Base-by-base conservation (phyloP, 2,329 filamentous ascomycete species). In the Chaetomium globosum region DNA sequence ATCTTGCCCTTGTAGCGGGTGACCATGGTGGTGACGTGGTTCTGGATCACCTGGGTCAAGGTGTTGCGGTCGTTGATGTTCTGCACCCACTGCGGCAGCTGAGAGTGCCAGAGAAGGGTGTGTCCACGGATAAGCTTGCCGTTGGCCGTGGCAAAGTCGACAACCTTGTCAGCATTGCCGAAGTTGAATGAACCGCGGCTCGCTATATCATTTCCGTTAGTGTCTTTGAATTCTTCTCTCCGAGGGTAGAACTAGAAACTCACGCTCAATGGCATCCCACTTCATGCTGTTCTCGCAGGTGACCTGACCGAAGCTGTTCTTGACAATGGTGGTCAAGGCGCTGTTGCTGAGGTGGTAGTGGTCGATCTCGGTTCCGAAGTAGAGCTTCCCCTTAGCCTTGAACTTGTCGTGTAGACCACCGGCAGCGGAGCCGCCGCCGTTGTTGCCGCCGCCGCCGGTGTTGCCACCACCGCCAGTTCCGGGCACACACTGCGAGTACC, bases 81-180 rank as follows among this genome's bases (percentile, higher is more conserved):
- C 63, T 76, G 80, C 59, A 91, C 88, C 86, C 86, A 90, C 48
- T 75, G 74, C 1, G 83, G 81, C 13, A 86, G 77, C 75, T 86
- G 83, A 33, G 79, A 82, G 78, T 89, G 82, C 87, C 87, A 90
- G 59, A 87, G 78, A 7, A 89, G 83, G 1, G 86, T 89, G 76
- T 90, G 88, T 8, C 88, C 87, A 65, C 88, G 85, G 68, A 89
- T 77, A 7, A 82, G 74, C 77, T 87, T 83, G 73, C 63, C 63
- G 59, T 65, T 65, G 39, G 52, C 23, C 5, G 9, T 7, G 12
- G 63, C 63, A 52, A 56, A 65, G 59, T 65, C 28, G 52, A 65
- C 53, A 21, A 61, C 58, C 21, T 30, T 30, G 31, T 65, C 63
- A 21, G 63, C 59, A 46, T 61, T 61, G 31, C 51, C 7, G 36